Percentiles rank a stretch among this genome's conserved stretches.
phyloP scores from a whole-genome alignment of 495 filamentous ascomycete species.

The Podospora anserina region DNA sequence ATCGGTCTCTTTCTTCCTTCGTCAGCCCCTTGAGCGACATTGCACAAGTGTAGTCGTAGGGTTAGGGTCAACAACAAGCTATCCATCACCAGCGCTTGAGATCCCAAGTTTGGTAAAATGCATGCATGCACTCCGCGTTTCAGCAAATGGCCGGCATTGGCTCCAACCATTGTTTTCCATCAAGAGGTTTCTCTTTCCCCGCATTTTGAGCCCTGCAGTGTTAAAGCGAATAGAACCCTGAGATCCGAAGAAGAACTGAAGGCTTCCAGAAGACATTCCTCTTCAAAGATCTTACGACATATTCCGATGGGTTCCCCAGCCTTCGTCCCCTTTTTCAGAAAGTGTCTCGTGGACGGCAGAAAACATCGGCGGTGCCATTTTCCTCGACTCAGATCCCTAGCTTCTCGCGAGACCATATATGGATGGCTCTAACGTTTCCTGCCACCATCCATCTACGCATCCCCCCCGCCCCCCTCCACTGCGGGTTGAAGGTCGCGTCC shows the following conservation, averaged over 20 bases:
- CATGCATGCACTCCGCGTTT: constrained; percentile 7
- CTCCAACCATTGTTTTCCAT: constrained; percentile 2
- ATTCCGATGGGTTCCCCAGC: not conserved
- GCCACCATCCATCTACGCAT: not conserved
- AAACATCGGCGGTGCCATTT: constrained; percentile 1
- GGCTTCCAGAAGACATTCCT: not conserved
- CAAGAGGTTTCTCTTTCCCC: constrained; percentile 4
- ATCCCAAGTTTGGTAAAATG: not conserved
- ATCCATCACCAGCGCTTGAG: not conserved
- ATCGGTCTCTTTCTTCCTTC: not conserved
- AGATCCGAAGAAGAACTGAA: not conserved
- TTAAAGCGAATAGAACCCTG: not conserved
- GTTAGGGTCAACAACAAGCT: not conserved
- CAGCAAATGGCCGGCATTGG: constrained; percentile 5
- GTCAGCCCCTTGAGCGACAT: not conserved
- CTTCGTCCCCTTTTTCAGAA: not conserved
- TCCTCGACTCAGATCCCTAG: not conserved
- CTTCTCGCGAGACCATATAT: no score
- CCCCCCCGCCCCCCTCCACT: not conserved
- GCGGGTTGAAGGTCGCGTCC: not conserved
- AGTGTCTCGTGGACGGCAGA: not conserved
- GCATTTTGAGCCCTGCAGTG: not conserved
- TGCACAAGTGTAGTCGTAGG: not conserved
- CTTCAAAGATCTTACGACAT: not conserved
- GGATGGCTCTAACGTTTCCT: not conserved